Conservation (phyloP, 2,329 filamentous ascomycete species). For the Fusarium torulosum region DNA sequence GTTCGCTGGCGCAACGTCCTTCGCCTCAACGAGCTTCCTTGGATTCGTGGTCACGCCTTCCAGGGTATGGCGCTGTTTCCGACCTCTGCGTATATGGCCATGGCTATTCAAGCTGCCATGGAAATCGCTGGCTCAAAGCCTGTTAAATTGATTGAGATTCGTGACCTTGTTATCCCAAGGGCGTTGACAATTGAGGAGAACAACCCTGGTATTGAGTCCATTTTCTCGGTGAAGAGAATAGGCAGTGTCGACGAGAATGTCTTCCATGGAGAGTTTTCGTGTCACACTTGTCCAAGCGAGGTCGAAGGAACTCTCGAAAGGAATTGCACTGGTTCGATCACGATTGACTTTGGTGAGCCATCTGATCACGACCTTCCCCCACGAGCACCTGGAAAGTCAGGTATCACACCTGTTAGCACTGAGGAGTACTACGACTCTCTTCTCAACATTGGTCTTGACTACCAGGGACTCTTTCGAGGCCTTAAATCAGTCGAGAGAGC, state of each 20-base stretch:
- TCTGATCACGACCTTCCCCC: neutral
- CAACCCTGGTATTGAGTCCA: slow-evolving; percentile 8
- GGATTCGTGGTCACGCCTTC: neutral
- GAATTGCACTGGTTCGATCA: slow-evolving; percentile 1
- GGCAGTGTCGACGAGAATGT: neutral
- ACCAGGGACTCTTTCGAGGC: neutral
- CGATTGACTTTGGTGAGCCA: slow-evolving; percentile 2
- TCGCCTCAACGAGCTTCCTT: neutral
- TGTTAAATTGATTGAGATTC: neutral
- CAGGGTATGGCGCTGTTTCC: neutral
- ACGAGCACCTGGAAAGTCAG: neutral
- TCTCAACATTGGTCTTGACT: slow-evolving; percentile 3
- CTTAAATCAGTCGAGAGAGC: slow-evolving; percentile 1
- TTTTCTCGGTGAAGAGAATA: slow-evolving; percentile 3
- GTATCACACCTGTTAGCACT: neutral
- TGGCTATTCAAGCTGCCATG: slow-evolving; percentile 3
- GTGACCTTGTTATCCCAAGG: neutral
- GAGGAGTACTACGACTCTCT: slow-evolving; percentile 7
- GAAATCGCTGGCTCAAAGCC: neutral
- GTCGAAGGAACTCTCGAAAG: neutral
- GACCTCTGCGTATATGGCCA: neutral
- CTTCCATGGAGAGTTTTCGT: slow-evolving; percentile 6
- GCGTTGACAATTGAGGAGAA: slow-evolving; percentile 1
- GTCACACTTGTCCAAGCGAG: neutral
- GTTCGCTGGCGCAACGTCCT: slow-evolving; percentile 1